These are phyloP conservation scores for Sporobolus alterniflorus DNA, from an alignment of 202 grass and related monocot species.

Conservation along the genomic window DNA sequence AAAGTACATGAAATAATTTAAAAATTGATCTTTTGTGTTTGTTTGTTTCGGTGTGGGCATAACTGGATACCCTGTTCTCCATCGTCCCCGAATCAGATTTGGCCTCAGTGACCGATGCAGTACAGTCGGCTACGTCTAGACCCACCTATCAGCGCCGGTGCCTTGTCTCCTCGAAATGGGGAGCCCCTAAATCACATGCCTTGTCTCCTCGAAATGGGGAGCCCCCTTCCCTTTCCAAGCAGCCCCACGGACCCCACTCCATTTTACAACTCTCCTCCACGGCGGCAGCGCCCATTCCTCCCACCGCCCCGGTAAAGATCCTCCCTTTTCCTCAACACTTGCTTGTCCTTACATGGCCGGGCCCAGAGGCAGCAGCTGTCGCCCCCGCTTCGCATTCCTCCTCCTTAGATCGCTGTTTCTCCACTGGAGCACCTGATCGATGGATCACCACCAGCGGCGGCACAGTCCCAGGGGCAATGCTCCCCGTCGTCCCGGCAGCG, in stretches of 20 bases:
- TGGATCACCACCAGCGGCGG: slow-evolving; percentile 45
- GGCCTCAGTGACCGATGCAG: no score
- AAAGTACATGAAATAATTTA: no score
- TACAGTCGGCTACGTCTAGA: no score
- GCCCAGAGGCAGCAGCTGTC: background rate
- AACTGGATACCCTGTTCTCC: background rate
- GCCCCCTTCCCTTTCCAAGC: background rate
- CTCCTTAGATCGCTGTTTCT: slow-evolving; percentile 16
- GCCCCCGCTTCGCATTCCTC: slow-evolving; percentile 1
- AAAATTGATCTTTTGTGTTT: no score
- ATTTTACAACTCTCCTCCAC: slow-evolving; percentile 24
- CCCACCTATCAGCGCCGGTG: no score
- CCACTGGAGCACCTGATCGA: background rate
- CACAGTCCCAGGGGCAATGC: slow-evolving; percentile 22
- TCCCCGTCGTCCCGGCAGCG: background rate
- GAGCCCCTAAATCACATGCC: slow-evolving; percentile 6
- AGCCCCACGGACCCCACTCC: background rate
- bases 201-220: slow-evolving; percentile 1
- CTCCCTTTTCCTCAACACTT: background rate
- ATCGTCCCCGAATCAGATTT: slow-evolving; percentile 10
- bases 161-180: background rate
- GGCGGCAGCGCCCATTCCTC: slow-evolving; percentile 13
- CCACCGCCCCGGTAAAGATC: slow-evolving; percentile 29
- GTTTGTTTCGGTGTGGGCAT: no score
- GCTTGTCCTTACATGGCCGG: slow-evolving; percentile 48